Evolutionary conservation across 169 alveolate species (phyloP).

Genomic region (Plasmodium ovale): DNA sequence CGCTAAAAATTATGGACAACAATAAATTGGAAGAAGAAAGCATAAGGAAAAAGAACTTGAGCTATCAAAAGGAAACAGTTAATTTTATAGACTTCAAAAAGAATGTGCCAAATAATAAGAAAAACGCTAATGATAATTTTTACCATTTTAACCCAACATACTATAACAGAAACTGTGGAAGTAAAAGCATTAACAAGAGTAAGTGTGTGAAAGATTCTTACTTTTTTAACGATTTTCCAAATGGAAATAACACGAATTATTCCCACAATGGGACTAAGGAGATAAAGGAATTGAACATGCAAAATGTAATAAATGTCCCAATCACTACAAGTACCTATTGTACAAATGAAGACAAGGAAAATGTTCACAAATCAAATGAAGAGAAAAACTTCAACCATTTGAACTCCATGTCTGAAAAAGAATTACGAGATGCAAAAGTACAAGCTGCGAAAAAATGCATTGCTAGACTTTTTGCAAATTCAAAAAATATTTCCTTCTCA

Average conservation of each 20-base stretch:
- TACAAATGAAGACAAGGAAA: neutral
- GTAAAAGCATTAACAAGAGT: neutral
- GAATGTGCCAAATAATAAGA: slow-evolving; percentile 3
- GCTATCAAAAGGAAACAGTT: slow-evolving; percentile 6
- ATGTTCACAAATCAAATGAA: slow-evolving; percentile 9
- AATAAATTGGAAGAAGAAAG: slow-evolving; percentile 2
- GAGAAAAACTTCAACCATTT: slow-evolving; percentile 23
- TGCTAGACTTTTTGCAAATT: slow-evolving; percentile 82
- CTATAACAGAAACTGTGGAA: slow-evolving; percentile 6
- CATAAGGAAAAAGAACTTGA: slow-evolving; percentile 17
- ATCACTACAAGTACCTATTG: neutral
- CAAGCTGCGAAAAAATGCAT: slow-evolving; percentile 86
- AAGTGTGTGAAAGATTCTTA: slow-evolving; percentile 26
- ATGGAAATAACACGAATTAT: neutral
- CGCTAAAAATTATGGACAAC: slow-evolving; percentile 44
- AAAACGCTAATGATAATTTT: slow-evolving; percentile 26
- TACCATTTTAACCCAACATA: neutral
- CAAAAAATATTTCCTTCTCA: slow-evolving; percentile 73
- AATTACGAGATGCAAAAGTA: slow-evolving; percentile 80
- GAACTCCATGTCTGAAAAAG: slow-evolving; percentile 39
- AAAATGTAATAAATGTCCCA: neutral
- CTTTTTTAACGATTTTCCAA: slow-evolving; percentile 41
- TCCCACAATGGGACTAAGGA: no score
- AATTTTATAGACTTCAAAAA: neutral
- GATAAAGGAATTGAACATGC: neutral